phyloP scores from a whole-genome alignment of 495 filamentous ascomycete species.

The Aspergillus carlsbadensis region DNA sequence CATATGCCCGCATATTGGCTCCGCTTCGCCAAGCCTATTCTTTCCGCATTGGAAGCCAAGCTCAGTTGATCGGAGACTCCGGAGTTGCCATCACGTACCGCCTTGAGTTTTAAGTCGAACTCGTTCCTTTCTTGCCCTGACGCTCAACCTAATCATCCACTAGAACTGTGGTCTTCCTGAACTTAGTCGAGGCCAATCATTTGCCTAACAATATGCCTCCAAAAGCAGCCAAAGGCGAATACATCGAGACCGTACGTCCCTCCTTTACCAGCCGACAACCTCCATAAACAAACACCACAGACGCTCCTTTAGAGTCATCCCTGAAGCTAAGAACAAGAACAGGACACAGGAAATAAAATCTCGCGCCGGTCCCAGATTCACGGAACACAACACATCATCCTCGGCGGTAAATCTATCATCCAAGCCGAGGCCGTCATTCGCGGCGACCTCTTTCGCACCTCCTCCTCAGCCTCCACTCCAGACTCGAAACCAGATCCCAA shows the following conservation, averaged over 20 bases:
- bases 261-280: background rate
- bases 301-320: too few relatives aligned
- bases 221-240: conserved; percentile 80
- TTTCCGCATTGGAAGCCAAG: too few relatives aligned
- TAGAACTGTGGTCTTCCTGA: too few relatives aligned
- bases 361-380: conserved; percentile 85
- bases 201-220: conserved; percentile 58
- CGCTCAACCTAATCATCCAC: too few relatives aligned
- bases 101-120: too few relatives aligned
- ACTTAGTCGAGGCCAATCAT: background rate
- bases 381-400: conserved; percentile 95
- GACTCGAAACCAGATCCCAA: conserved; percentile 10
- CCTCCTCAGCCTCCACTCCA: conserved; percentile 28
- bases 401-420: conserved; percentile 93
- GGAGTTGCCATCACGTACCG: too few relatives aligned
- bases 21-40: too few relatives aligned
- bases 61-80: too few relatives aligned
- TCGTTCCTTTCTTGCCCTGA: too few relatives aligned
- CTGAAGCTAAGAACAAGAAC: conserved; percentile 10
- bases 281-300: conserved; percentile 1
- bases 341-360: conserved; percentile 99
- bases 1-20: too few relatives aligned
- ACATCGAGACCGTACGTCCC: conserved; percentile 83
- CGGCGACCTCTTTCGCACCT: conserved; percentile 72
- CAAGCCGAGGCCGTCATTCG: conserved; percentile 88